Evolutionary conservation across 768 basidiomycete genomes (phyloP).

Genomic region (Asterophora lycoperdoides): DNA sequence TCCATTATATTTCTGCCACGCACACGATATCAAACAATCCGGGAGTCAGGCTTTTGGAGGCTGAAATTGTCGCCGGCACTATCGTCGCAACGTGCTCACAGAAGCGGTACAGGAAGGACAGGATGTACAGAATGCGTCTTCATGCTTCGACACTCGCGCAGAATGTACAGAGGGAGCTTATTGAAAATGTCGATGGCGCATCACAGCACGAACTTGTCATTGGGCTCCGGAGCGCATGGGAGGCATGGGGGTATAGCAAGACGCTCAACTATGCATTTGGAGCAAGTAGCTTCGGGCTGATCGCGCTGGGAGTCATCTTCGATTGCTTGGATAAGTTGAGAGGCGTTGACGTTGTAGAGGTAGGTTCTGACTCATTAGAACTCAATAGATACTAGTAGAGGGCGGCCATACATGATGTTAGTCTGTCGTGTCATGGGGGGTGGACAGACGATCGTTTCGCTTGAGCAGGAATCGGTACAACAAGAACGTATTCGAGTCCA

Average conservation of each 20-base stretch:
- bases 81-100: constrained; percentile 70
- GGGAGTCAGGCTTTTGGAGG: constrained; percentile 56
- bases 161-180: constrained; percentile 41
- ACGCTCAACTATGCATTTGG: constrained; percentile 40
- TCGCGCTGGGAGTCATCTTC: constrained; percentile 56
- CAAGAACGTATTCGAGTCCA: no score
- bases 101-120: constrained; percentile 52
- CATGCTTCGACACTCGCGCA: constrained; percentile 50
- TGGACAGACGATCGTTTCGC: no score
- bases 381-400: neutral
- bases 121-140: constrained; percentile 58
- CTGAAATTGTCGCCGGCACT: constrained; percentile 70
- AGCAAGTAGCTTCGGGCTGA: constrained; percentile 62
- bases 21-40: constrained; percentile 60
- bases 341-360: neutral
- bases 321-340: constrained; percentile 44
- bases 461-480: no score
- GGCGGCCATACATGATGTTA: no score
- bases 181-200: constrained; percentile 23
- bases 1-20: constrained; percentile 65
- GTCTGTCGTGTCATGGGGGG: no score
- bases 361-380: neutral
- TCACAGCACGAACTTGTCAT: constrained; percentile 28
- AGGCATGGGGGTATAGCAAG: constrained; percentile 57
- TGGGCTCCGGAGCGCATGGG: constrained; percentile 55